Evolutionary conservation across 352 stramenopile species (phyloP).

Genomic region (Pythium rishiriense): DNA sequence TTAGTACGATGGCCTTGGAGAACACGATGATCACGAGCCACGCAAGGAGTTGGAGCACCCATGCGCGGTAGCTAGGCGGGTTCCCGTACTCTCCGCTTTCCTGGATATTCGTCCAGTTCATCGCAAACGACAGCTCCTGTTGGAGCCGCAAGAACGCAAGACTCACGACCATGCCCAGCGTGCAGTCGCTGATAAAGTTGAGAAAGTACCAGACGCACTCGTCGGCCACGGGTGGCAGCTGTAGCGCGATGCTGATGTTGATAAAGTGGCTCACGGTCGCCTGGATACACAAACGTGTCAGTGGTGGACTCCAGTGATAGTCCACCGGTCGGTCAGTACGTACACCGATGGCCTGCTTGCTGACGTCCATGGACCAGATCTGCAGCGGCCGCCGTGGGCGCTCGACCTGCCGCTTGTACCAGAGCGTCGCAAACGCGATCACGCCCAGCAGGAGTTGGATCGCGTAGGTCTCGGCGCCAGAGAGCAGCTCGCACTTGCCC

Average conservation of each 20-base stretch:
- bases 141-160: constrained; percentile 73
- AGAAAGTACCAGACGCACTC: constrained; percentile 88
- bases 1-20: constrained; percentile 77
- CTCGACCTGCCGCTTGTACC: constrained; percentile 86
- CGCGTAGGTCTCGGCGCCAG: constrained; percentile 61
- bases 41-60: constrained; percentile 51
- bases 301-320: background rate
- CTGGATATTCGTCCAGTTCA: constrained; percentile 75
- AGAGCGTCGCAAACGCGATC: constrained; percentile 68
- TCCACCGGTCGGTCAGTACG: constrained; percentile 1
- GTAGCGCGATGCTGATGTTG: constrained; percentile 67
- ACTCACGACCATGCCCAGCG: constrained; percentile 77
- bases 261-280: constrained; percentile 67
- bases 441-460: constrained; percentile 69
- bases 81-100: constrained; percentile 79
- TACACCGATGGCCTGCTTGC: constrained; percentile 79
- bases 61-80: constrained; percentile 68
- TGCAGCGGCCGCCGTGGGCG: constrained; percentile 62
- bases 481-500: constrained; percentile 59
- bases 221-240: constrained; percentile 76
- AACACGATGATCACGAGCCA: constrained; percentile 83
- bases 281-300: constrained; percentile 16
- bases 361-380: constrained; percentile 83
- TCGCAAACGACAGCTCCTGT: constrained; percentile 68
- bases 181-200: constrained; percentile 82